Evolutionary conservation across 1,139 yeast genomes (phyloP), one percentile per base, ranked within the genome.

Genomic region (Pichia sp.): DNA sequence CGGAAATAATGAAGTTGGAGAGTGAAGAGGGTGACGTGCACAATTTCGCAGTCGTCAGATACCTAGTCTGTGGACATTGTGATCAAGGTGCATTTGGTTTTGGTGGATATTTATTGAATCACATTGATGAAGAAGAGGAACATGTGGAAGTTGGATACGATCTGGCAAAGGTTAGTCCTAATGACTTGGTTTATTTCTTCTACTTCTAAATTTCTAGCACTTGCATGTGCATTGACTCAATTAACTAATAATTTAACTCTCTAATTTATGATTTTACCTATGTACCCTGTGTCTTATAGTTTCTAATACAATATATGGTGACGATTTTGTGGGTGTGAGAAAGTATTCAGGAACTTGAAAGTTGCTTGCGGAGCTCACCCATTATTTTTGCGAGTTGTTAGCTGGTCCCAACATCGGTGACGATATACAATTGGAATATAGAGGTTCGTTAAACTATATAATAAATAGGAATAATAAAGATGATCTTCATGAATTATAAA

Each of bases 61-160:
- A 72, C 34, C 56, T 81, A 28, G 66, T 77, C 3, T 81, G 91
- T 51, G 74, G 86, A 9, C 86, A 77, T 45, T 81, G 91, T 60
- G 88, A 80, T 47, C 64, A 67, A 42, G 91, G 91, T 0, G 88
- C 88, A 0, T 50, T 81, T 15, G 91, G 91, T 15, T 77, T 69
- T 60, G 86, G 77, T 21, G 80, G 72, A 5, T 66, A 55, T 35
- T 44, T 40, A 5, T 41, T 45, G 6, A 56, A 55, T 13, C n/a
- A n/a, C n/a, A 53, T 50, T 1, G 58, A 50, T 11, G 54, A 46
- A 6, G 4, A 51, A 50, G 16, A 55, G 49, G 4, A 53, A 45
- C 12, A 61, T 23, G 27, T 30, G 13, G 39, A 39, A 29, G 13
- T 36, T 12, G 40, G 38, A 4, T 37, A 30, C 24, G 35, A 40